Conservation (phyloP, 495 filamentous ascomycete genomes). For the Xylaria longipes region DNA sequence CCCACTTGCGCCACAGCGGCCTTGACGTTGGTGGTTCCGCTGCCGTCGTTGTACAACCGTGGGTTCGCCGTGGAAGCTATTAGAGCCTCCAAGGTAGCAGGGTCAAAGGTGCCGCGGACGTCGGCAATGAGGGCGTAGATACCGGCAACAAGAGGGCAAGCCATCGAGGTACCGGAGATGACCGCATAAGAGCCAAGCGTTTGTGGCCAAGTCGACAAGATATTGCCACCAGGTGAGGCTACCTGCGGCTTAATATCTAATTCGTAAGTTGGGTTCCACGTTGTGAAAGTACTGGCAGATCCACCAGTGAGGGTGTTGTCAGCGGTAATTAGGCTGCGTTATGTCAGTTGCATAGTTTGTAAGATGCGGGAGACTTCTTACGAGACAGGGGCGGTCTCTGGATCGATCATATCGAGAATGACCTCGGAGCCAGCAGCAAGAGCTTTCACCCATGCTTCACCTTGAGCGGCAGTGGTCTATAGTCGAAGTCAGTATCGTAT, state of each 20-base stretch:
- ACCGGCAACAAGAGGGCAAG: slow-evolving; percentile 62
- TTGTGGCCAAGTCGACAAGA: slow-evolving; percentile 62
- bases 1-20: slow-evolving; percentile 65
- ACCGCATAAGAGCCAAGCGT: slow-evolving; percentile 59
- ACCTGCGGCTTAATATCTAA: slow-evolving; percentile 61
- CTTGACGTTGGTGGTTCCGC: slow-evolving; percentile 44
- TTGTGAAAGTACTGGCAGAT: slow-evolving; percentile 57
- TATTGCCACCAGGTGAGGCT: slow-evolving; percentile 60
- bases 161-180: slow-evolving; percentile 66
- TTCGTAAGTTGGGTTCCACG: slow-evolving; percentile 64
- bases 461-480: slow-evolving; percentile 49
- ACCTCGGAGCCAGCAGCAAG: slow-evolving; percentile 47
- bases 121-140: slow-evolving; percentile 60
- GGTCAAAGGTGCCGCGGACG: slow-evolving; percentile 55
- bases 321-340: slow-evolving; percentile 31
- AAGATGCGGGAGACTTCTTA: slow-evolving; percentile 25
- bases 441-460: slow-evolving; percentile 49
- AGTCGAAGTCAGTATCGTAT: slow-evolving; percentile 28
- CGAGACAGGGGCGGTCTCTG: slow-evolving; percentile 46
- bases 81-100: slow-evolving; percentile 52
- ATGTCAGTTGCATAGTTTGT: slow-evolving; percentile 25
- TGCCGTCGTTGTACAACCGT: slow-evolving; percentile 56
- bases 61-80: slow-evolving; percentile 53
- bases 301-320: slow-evolving; percentile 50
- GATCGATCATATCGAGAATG: slow-evolving; percentile 50